These are phyloP conservation scores for Mycothermus thermophilus DNA, from an alignment of 495 filamentous ascomycete genomes.

Conservation along the genomic window DNA sequence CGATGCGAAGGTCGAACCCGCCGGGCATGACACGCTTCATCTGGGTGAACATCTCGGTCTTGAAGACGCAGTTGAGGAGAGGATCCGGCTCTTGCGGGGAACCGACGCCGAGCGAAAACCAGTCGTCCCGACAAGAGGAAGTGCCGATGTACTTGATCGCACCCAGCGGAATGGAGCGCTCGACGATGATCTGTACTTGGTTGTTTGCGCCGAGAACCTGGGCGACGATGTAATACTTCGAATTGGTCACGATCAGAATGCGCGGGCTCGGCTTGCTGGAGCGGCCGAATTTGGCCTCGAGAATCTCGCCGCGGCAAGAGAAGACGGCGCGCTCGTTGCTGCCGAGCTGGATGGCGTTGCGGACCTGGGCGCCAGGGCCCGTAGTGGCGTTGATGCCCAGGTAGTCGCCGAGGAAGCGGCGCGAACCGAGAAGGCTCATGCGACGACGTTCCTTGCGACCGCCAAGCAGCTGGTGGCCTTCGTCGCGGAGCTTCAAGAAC, in stretches of 20 bases:
- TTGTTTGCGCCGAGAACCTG: constrained; percentile 71
- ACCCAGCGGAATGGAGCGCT: constrained; percentile 68
- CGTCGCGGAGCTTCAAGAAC: constrained; percentile 72
- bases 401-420: constrained; percentile 92
- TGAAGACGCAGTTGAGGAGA: constrained; percentile 81
- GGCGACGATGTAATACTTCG: constrained; percentile 73
- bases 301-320: constrained; percentile 75
- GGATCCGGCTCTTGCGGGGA: constrained; percentile 84
- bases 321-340: constrained; percentile 66
- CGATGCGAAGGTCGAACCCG: constrained; percentile 68
- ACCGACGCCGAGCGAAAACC: constrained; percentile 85
- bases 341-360: constrained; percentile 47
- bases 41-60: constrained; percentile 94
- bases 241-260: constrained; percentile 71
- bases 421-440: constrained; percentile 78
- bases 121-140: constrained; percentile 79
- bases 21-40: constrained; percentile 62
- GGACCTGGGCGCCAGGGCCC: constrained; percentile 71
- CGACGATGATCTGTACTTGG: constrained; percentile 63
- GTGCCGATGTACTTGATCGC: constrained; percentile 73
- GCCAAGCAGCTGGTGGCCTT: constrained; percentile 73
- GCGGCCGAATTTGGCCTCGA: constrained; percentile 87
- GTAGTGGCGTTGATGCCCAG: constrained; percentile 68
- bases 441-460: constrained; percentile 81
- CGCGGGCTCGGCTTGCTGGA: constrained; percentile 86